A percentile compares a stretch with the other conserved stretches of the same genome.
phyloP scores from a whole-genome alignment of 345 rosid species.

The Eucalyptus cloeziana region DNA sequence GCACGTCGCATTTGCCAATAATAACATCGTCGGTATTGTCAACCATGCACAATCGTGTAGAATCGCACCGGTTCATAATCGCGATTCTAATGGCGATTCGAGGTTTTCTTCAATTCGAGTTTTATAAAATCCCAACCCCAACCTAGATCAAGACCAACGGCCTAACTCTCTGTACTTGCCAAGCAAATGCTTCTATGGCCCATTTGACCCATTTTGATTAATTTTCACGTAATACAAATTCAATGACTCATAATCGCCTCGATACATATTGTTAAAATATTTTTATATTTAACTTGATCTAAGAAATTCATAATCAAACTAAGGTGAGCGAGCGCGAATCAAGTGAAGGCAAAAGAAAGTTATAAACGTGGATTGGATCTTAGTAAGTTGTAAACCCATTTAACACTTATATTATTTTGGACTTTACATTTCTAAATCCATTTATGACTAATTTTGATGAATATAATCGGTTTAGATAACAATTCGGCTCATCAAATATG shows the following conservation, averaged over 20 bases:
- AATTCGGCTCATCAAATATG: neutral
- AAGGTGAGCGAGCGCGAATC: accelerated
- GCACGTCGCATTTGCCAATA: neutral
- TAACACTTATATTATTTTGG: too few relatives aligned
- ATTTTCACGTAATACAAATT: too few relatives aligned
- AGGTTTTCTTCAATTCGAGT: neutral
- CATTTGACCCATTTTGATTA: too few relatives aligned
- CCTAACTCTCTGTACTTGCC: neutral
- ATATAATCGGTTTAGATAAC: too few relatives aligned
- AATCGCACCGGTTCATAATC: neutral
- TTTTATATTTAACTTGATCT: too few relatives aligned
- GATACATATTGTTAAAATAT: accelerated
- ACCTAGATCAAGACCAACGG: neutral
- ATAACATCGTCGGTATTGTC: neutral
- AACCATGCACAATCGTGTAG: neutral
- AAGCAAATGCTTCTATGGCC: neutral
- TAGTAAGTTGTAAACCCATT: too few relatives aligned
- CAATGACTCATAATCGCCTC: accelerated
- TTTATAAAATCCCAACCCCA: neutral
- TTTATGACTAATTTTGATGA: neutral
- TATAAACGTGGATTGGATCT: neutral
- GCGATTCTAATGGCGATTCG: accelerated
- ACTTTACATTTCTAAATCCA: too few relatives aligned
- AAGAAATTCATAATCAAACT: neutral
- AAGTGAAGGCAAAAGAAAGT: neutral